These are phyloP conservation scores for Lactarius sp. DNA, from an alignment of 768 basidiomycete species.

Conservation along the genomic window DNA sequence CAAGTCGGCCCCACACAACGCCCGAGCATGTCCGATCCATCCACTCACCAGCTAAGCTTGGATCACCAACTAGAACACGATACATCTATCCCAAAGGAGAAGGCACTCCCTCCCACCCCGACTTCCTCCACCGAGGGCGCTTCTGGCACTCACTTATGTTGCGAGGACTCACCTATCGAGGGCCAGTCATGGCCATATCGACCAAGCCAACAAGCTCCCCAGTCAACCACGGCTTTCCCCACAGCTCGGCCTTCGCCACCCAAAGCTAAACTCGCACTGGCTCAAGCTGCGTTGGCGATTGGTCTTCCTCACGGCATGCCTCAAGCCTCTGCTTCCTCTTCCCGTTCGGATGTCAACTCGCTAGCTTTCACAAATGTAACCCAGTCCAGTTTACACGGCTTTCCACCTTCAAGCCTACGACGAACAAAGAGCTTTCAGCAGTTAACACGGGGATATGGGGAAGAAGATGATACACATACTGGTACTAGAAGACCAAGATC, in stretches of 20 bases:
- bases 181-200: background rate
- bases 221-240: background rate
- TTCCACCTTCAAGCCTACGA: constrained; percentile 33
- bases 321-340: constrained; percentile 36
- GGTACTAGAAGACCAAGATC: constrained; percentile 34
- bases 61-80: constrained; percentile 1
- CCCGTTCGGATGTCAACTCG: constrained; percentile 45
- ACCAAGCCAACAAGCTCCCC: background rate
- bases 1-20: constrained; percentile 30
- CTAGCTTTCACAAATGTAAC: constrained; percentile 40
- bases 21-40: constrained; percentile 30
- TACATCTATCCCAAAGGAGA: constrained; percentile 24
- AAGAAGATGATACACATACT: constrained; percentile 23
- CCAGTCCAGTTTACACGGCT: constrained; percentile 19
- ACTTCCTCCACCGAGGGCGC: constrained; percentile 24
- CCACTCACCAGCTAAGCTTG: constrained; percentile 29
- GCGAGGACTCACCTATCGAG: background rate
- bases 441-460: constrained; percentile 30
- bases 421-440: constrained; percentile 52
- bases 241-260: constrained; percentile 24
- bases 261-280: constrained; percentile 39
- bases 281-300: constrained; percentile 54
- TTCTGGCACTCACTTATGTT: constrained; percentile 6
- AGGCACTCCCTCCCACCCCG: constrained; percentile 35
- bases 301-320: constrained; percentile 54